phyloP scores from a whole-genome alignment of 345 rosid species.

The Salix suchowensis region DNA sequence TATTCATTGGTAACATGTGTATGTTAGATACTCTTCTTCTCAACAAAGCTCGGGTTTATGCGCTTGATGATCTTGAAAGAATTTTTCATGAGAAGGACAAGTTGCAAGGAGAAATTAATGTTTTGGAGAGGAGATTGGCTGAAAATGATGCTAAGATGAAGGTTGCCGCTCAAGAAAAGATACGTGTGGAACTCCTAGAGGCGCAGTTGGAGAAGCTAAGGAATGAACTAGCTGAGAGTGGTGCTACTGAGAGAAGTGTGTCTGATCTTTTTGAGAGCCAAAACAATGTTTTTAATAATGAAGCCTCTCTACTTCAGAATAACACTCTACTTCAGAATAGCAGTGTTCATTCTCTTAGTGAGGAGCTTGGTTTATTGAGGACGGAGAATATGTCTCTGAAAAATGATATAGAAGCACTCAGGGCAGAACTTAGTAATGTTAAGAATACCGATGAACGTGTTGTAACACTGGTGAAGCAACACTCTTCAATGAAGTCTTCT shows the following conservation, averaged over 20 bases:
- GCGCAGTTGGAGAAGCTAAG: conserved; percentile 62
- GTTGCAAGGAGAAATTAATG: conserved; percentile 67
- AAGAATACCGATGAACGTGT: conserved; percentile 65
- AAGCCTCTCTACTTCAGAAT: conserved; percentile 25
- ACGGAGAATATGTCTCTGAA: conserved; percentile 60
- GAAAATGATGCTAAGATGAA: conserved; percentile 86
- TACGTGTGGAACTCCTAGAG: conserved; percentile 63
- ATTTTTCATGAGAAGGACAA: conserved; percentile 70
- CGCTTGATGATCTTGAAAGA: conserved; percentile 64
- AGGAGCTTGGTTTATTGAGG: conserved; percentile 61
- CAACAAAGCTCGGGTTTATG: conserved; percentile 70
- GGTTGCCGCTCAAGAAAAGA: conserved; percentile 72
- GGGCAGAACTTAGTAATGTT: conserved; percentile 43
- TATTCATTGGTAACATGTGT: conserved; percentile 9
- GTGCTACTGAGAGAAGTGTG: conserved; percentile 22
- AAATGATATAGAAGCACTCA: conserved; percentile 61
- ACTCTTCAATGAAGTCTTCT: conserved; percentile 54
- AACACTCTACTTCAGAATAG: conserved; percentile 31
- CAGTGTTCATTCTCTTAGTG: conserved; percentile 42
- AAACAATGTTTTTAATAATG: conserved; percentile 20
- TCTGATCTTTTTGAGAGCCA: conserved; percentile 16
- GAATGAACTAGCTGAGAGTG: conserved; percentile 44
- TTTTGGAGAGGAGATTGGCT: conserved; percentile 62
- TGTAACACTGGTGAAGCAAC: conserved; percentile 59
- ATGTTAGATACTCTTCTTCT: conserved; percentile 74